Base-by-base conservation (phyloP, 1,139 yeast genomes). In the Diutina mesorugosa region DNA sequence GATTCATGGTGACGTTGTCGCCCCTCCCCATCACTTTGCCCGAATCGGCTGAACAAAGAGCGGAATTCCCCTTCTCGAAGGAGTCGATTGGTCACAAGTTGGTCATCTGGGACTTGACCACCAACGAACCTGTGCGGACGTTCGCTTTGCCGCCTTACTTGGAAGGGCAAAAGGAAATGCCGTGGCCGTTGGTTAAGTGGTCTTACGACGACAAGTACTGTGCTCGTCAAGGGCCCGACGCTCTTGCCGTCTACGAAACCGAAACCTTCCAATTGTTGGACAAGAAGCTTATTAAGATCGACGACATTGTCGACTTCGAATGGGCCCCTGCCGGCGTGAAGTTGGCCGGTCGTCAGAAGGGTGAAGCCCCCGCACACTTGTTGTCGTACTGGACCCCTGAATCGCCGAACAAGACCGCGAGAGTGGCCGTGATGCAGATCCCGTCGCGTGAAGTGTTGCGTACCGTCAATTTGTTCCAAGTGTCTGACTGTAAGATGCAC, bases 161-260 rank as follows among this genome's bases (percentile, higher is more conserved):
- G 65, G 87, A 82, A 66, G 80, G 81, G 56, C 82, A 80, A 65
- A 79, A 81, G 68, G 86, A 85, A 67, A 83, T 90, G 84, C 85
- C 87, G 62, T 93, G 99, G 99, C 99, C 99, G 55, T 82, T 93
- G 68, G 87, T 95, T 69, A 91, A 90, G 73, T 95, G 99, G 98
- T 90, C 98, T 54, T 79, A 78, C 65, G 95, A 95, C 72, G 97
- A 90, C 72, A 85, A 84, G 72, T 95, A 85, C 77, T 89, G 96
- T 76, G 98, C 97, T 58, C 87, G 99, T 75, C 83, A 89, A 72
- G 93, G 93, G 57, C 96, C 96, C 58, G 95, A 89, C 62, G 97
- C 96, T 57, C 78, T 95, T 64, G 93, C 96, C 55, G 81, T 95
- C 61, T 95, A 91, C 72, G 84, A 84, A 58, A 80, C 90, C 55